A percentile compares a stretch with the other conserved stretches of the same genome.
These are phyloP conservation scores for Colletotrichum eremochloae DNA, from an alignment of 2,329 filamentous ascomycete species.

Conservation along the genomic window DNA sequence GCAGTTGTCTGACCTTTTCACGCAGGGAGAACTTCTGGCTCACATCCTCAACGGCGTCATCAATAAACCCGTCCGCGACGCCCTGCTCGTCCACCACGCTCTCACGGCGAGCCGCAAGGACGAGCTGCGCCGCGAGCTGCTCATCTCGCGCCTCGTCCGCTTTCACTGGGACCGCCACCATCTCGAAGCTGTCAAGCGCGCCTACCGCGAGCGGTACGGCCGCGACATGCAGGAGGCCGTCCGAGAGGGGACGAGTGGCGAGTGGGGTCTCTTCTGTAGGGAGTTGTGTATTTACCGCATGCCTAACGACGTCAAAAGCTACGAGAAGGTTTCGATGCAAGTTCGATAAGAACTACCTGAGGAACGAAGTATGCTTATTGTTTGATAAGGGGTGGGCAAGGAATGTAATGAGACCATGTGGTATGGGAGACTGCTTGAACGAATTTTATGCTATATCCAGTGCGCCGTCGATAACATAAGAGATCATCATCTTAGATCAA, in stretches of 20 bases:
- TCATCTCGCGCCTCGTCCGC: constrained; percentile 88
- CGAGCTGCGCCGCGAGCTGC: constrained; percentile 81
- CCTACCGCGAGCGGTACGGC: constrained; percentile 84
- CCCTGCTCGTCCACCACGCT: constrained; percentile 90
- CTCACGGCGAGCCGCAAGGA: constrained; percentile 81
- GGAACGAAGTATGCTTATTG: background rate
- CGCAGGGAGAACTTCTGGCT: constrained; percentile 89
- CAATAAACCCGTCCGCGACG: constrained; percentile 94
- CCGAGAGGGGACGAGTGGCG: constrained; percentile 79
- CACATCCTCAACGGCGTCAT: constrained; percentile 98
- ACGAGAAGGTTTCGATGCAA: constrained; percentile 57
- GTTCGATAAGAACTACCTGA: background rate
- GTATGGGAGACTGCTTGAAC: constrained; percentile 27
- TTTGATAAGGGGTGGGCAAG: constrained; percentile 10
- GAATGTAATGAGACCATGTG: constrained; percentile 30
- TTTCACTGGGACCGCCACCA: constrained; percentile 94
- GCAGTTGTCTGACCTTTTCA: constrained; percentile 10
- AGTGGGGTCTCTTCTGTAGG: constrained; percentile 83
- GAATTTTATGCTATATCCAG: constrained; percentile 5
- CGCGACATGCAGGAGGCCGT: constrained; percentile 83
- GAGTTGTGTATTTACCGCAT: constrained; percentile 75
- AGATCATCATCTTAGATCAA: background rate
- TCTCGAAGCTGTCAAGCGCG: constrained; percentile 81
- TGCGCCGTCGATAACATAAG: background rate
- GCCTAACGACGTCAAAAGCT: constrained; percentile 69